Evolutionary conservation across 192 early-diverging fungal species (phyloP).

Genomic region (Chytriomyces sp.): DNA sequence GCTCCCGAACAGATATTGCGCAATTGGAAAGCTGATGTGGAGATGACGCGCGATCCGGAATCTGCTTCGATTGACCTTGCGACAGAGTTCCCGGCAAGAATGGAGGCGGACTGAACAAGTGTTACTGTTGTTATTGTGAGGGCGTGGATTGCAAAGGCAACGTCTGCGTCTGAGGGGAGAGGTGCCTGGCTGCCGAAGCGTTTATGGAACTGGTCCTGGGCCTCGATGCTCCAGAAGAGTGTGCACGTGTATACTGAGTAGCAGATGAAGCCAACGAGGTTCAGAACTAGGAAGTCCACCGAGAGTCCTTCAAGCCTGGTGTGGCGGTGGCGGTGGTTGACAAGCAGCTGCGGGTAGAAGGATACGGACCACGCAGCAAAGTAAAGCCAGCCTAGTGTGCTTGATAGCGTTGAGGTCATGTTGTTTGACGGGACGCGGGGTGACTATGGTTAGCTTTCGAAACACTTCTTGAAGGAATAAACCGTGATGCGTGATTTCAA

Average conservation of each 20-base stretch:
- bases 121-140: slow-evolving; percentile 47
- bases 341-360: slow-evolving; percentile 86
- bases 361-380: slow-evolving; percentile 85
- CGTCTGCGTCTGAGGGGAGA: slow-evolving; percentile 81
- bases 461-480: too few species aligned
- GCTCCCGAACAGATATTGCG: background rate
- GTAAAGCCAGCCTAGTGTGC: slow-evolving; percentile 57
- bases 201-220: slow-evolving; percentile 73
- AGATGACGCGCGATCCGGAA: background rate
- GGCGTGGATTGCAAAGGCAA: slow-evolving; percentile 88
- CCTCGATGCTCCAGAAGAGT: slow-evolving; percentile 68
- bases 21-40: background rate
- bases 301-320: slow-evolving; percentile 81
- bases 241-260: slow-evolving; percentile 83
- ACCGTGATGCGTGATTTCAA: too few species aligned
- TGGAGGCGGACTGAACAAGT: slow-evolving; percentile 33
- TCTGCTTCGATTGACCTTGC: too few species aligned
- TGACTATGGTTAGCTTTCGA: too few species aligned
- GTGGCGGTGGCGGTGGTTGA: slow-evolving; percentile 77
- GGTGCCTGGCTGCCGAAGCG: slow-evolving; percentile 67
- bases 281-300: slow-evolving; percentile 87
- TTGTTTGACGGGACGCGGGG: too few species aligned
- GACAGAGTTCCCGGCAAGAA: slow-evolving; percentile 1
- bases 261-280: slow-evolving; percentile 83
- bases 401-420: background rate